These are phyloP conservation scores for Phaffomyces thermotolerans DNA, from an alignment of 805 yeast species.

Conservation along the genomic window DNA sequence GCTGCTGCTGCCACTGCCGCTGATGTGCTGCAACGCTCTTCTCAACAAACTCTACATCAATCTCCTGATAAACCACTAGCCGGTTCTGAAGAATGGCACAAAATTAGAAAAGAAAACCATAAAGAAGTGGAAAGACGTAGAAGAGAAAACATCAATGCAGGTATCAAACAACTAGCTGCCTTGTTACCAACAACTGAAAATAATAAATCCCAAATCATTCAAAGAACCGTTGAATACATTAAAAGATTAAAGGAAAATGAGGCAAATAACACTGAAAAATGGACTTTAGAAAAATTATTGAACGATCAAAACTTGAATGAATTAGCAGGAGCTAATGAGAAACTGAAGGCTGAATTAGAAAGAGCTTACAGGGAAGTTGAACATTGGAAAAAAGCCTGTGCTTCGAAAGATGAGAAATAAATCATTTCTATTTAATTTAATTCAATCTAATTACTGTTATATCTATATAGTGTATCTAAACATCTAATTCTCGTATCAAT, in stretches of 20 bases:
- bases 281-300: conserved; percentile 88
- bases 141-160: conserved; percentile 79
- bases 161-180: conserved; percentile 74
- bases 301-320: conserved; percentile 90
- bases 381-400: conserved; percentile 52
- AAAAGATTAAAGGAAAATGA: conserved; percentile 86
- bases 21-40: conserved; percentile 3
- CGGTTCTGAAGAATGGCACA: conserved; percentile 82
- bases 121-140: conserved; percentile 93
- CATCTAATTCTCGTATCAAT: conserved; percentile 49
- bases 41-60: conserved; percentile 15
- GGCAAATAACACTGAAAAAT: conserved; percentile 82
- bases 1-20: conserved; percentile 5
- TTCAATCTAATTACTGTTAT: not conserved
- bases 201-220: conserved; percentile 85
- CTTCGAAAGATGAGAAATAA: not conserved
- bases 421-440: not conserved
- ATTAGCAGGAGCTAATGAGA: conserved; percentile 77
- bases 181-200: conserved; percentile 77
- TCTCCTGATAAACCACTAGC: conserved; percentile 44
- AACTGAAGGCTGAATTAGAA: conserved; percentile 80
- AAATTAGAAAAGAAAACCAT: conserved; percentile 80
- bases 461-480: not conserved
- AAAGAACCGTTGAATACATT: conserved; percentile 85
- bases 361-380: conserved; percentile 91